These are phyloP conservation scores for Globisporangium cederbergense DNA, from an alignment of 352 stramenopile species.

Conservation along the genomic window DNA sequence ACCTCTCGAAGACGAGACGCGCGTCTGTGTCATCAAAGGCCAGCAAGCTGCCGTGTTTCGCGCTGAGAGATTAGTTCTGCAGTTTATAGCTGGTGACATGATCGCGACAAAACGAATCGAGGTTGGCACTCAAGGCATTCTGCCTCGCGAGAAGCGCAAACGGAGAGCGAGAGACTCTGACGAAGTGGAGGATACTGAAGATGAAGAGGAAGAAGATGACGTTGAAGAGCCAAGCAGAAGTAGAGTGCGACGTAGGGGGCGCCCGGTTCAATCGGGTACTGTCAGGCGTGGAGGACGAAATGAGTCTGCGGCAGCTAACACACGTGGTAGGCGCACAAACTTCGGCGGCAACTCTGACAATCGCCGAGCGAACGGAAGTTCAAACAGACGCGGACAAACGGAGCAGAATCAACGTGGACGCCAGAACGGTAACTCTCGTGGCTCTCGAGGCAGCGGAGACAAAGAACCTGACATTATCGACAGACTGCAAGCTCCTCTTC, in stretches of 20 bases:
- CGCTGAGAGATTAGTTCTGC: slow-evolving; percentile 53
- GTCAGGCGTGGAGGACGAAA: background rate
- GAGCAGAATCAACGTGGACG: background rate
- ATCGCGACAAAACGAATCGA: slow-evolving; percentile 38
- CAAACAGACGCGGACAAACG: background rate
- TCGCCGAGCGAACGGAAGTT: background rate
- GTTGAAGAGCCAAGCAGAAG: background rate
- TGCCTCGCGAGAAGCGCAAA: slow-evolving; percentile 30
- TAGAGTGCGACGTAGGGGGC: background rate
- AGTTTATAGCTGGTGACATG: slow-evolving; percentile 51
- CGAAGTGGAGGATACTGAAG: slow-evolving; percentile 14
- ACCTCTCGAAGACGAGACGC: slow-evolving; percentile 31
- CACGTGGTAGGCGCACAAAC: background rate
- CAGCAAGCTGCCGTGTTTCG: slow-evolving; percentile 47
- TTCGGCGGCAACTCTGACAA: background rate
- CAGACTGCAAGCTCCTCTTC: slow-evolving; percentile 14
- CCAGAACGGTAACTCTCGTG: background rate
- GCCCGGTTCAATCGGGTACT: background rate
- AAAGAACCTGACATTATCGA: slow-evolving; percentile 8
- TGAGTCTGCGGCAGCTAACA: background rate
- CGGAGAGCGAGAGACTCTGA: slow-evolving; percentile 27
- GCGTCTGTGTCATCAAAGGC: slow-evolving; percentile 53
- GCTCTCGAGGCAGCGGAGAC: background rate
- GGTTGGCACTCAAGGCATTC: background rate
- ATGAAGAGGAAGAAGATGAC: slow-evolving; percentile 7